Evolutionary conservation across 352 stramenopile genomes (phyloP), one percentile per base, ranked within the genome.

Genomic region (Phytophthora cajani): DNA sequence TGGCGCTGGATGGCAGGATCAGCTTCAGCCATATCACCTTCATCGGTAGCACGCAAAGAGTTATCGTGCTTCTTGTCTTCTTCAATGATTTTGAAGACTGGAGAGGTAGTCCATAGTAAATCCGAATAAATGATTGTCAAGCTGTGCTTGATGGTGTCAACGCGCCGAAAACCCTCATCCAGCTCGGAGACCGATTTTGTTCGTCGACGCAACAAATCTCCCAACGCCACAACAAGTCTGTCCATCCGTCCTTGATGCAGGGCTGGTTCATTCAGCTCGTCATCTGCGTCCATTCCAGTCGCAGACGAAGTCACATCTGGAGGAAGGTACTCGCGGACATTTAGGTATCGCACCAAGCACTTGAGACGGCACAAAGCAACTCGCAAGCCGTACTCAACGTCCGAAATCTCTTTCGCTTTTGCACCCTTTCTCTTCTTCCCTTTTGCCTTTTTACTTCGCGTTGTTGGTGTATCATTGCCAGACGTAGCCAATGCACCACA

Each of bases 71-170:
- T 74, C 44, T 77, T 58, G 52, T 69, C 14, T 50, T 77, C 52
- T 81, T 80, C 78, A 52, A 71, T 47, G 0, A 11, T 54, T 49
- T 84, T 81, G 25, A 97, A 95, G 0, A 97, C 63, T 27, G 85
- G 81, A 17, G 40, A 67, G 19, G 81, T 89, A n/a, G 80, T 69
- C 89, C 89, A 97, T 16, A 97, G 67, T 4, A 97, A 55, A 42
- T 95, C 86, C 3, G 76, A 81, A 64, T 93, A 92, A 44, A 97
- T 65, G 55, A 94, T 82, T 49, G 77, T 82, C 38, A 95, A 40
- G 12, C 80, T 71, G 40, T 84, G 80, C 69, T 86, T 92, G 71
- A 96, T 80, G 10, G 80, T 84, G 49, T 92, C 87, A 6, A 77
- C 66, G 21, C 90, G 55, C 4, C 80, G 67, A 67, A 93, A 81